Base-by-base conservation (phyloP, 1,139 yeast species). In the Sugiyamaella novakii region DNA sequence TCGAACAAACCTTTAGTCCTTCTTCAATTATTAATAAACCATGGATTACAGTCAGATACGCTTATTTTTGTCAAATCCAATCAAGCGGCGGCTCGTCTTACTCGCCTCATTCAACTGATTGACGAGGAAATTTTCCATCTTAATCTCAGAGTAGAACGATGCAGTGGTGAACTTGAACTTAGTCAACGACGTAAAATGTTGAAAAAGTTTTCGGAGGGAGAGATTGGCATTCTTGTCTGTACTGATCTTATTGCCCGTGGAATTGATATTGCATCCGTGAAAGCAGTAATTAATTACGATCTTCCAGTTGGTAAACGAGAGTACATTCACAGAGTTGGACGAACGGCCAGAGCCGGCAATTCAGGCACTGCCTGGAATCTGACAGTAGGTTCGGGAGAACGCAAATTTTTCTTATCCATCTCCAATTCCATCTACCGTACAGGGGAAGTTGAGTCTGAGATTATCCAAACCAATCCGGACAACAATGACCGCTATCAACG, bases 161-260 rank as follows among this genome's bases (percentile, higher is more conserved):
- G 71, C 46, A 65, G 71, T 2, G 71, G 74, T 14, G 74, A 71
- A 46, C 58, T 70, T 49, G 63, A 69, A 1, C 56, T 66, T 2
- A 57, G 58, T n/a, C 61, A 57, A 22, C 62, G 76, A 7, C 60
- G 63, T 24, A 59, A 62, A 38, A 59, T 65, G 1, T 73, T 92
- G 46, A 74, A 77, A 43, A 75, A 75, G 8, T 89, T 91, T 61
- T 72, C 79, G 11, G 64, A 66, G 2, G 79, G 77, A 37, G 65
- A 70, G 5, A 69, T 77, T 43, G 73, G 76, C 47, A 68, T 91
- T 6, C 71, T 91, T 52, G 83, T 89, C 7, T 88, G 95, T 21
- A 92, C 98, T 0, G 99, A 92, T 68, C 77, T 92, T 60, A 87
- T 94, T 63, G 87, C 98, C 14, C 82, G 99, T 69, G 99, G 99